These are phyloP conservation scores for Phylloporus sp. DNA, from an alignment of 768 basidiomycete species.

Conservation along the genomic window DNA sequence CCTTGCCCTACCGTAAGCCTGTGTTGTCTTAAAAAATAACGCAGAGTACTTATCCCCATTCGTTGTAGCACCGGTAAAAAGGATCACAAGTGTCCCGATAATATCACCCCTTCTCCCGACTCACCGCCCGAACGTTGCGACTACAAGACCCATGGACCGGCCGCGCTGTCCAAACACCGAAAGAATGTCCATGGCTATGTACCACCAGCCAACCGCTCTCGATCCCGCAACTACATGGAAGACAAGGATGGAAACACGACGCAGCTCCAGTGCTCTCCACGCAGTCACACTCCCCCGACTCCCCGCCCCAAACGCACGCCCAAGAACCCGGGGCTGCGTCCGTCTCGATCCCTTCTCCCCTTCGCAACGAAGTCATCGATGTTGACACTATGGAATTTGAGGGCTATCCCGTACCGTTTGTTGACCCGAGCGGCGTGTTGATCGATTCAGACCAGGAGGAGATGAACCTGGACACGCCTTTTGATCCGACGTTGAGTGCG, in stretches of 20 bases:
- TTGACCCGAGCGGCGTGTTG: neutral
- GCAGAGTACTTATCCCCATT: neutral
- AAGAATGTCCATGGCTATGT: constrained; percentile 19
- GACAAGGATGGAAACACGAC: neutral
- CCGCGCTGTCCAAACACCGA: constrained; percentile 25
- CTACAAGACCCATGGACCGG: constrained; percentile 25
- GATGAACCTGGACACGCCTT: constrained; percentile 2
- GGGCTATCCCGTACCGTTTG: neutral
- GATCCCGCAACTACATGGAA: neutral
- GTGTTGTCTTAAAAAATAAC: neutral
- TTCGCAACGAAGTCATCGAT: neutral
- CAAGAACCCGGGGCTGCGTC: neutral
- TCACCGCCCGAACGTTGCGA: constrained; percentile 4
- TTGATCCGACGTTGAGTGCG: constrained; percentile 5
- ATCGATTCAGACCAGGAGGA: constrained; percentile 3
- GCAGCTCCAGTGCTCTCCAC: neutral
- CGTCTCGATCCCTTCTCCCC: neutral
- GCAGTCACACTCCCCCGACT: neutral
- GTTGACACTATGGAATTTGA: neutral
- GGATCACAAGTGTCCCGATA: constrained; percentile 10
- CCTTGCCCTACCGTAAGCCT: constrained; percentile 15
- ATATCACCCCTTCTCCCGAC: neutral
- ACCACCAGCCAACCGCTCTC: constrained; percentile 9
- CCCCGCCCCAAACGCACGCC: constrained; percentile 1
- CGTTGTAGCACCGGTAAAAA: constrained; percentile 22